Base-by-base conservation (phyloP, 2,329 filamentous ascomycete species). In the Cyanodermella asteris region DNA sequence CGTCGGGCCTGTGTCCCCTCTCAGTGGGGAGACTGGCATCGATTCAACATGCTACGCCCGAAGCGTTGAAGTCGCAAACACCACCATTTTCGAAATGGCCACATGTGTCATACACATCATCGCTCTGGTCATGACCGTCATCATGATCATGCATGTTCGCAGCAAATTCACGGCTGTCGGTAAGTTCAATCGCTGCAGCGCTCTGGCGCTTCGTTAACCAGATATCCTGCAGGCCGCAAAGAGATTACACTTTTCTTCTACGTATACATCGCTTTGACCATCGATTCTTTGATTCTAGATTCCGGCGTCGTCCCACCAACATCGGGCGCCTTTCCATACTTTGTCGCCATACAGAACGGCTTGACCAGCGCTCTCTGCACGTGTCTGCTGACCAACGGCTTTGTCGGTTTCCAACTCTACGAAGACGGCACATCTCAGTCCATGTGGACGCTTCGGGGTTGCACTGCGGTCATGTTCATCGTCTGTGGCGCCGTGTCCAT, bases 81-180 rank as follows among this genome's bases (percentile, higher is more conserved):
- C 87, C 20, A 84, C 94, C 54, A 97, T 97, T 43, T 97, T 97
- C 47, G 72, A 94, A 53, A 78, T 72, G 43, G 87, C 82, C 15
- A 71, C 81, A 13, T 78, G 77, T 33, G 81, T 84, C 43, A 77
- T 87, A 54, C 87, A 97, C 50, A 94, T 97, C 37, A 56, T 75
- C 29, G 78, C 84, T 9, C 58, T 97, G 31, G 57, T 71, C 38
- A 93, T 97, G 84, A 90, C 81, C 4, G 75, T 84, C 6, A 73
- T 91, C 41, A 97, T 97, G 87, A 81, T 97, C 33, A 61, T 97
- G 35, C 87, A 97, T 49, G 77, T 97, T 34, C 68, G 87, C 39
- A 84, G 78, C 40, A 97, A 97, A 54, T 97, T 97, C 50, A 97
- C 87, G 13, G 87, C 87, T 41, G 87, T 97, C 39, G 84, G 77